Base-by-base conservation (phyloP, 352 stramenopile genomes). In the Pythium sukuiense region DNA sequence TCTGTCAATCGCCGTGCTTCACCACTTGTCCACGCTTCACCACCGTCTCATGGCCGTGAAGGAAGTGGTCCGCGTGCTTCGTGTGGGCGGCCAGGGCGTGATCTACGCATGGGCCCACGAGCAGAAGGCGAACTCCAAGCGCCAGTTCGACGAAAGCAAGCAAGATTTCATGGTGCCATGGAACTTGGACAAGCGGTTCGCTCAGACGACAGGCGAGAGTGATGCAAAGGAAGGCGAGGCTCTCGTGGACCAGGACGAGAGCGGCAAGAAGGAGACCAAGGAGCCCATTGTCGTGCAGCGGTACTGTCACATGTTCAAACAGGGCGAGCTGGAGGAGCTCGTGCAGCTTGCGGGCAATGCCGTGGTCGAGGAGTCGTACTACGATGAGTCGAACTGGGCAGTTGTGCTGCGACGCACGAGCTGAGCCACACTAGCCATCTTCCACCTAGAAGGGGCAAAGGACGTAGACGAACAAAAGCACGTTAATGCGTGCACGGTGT, bases 281-380 rank as follows among this genome's bases (percentile, higher is more conserved):
- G 68, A 72, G 41, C 72, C 67, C 2, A 65, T 90, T 26, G 80
- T 95, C 18, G 76, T 95, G 62, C 85, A 94, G 64, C 70, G 87
- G n/a, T 95, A 93, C 69, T 95, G 87, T 58, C 87, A 95, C 83
- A 92, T 95, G 82, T 95, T 93, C 55, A 93, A 92, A 59, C 74
- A 93, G 64, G 87, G 87, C 20, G 87, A 95, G 65, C 69, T 95
- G 5, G 82, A 93, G 60, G 75, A 74, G 26, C 63, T 95, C 7
- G 77, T 95, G 20, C 62, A 59, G 27, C 65, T 87, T n/a, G 77
- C 80, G 3, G 84, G 81, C 14, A 80, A 91, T 30, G 83, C 82
- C 1, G 55, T 72, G 12, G 78, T 94, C n/a, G 76, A 87, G 53
- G 72, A 89, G 16, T 87, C 76, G 52, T 95, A 96, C 71, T 96